Evolutionary conservation across 768 basidiomycete species (phyloP), one percentile per base, ranked within the genome.

Genomic region (Clavaria fumosa): DNA sequence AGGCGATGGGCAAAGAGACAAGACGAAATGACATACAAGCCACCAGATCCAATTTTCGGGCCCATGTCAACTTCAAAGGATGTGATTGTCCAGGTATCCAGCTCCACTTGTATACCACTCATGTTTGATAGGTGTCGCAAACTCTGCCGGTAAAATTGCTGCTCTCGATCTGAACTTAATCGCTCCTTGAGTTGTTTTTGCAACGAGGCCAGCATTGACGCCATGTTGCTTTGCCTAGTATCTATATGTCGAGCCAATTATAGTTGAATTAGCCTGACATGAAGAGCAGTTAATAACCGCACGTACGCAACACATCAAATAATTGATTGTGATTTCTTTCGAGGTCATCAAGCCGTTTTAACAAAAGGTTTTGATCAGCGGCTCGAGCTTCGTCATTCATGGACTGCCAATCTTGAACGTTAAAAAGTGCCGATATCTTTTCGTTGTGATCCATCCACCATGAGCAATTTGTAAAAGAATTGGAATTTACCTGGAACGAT

Each of bases 51-150:
- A 24, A 53, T 52, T 31, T 42, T 31, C 4, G 35, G 37, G 5
- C 47, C 47, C 31, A 47, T 33, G 3, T 52, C 53, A 9, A 55
- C 49, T 11, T 55, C 53, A 22, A 51, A 48, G 3, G 48, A 41
- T 21, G 49, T 49, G 24, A 55, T 49, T 5, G 44, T 45, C 53
- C 53, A 55, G 15, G 40, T 39, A 7, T 46, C 41, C 11, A 45
- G 31, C 9, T 47, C 37, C 2, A 44, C 46, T 5, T 37, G 41
- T 39, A 39, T 35, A 15, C 49, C 47, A 17, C 47, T 50, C 17
- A 39, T 41, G n/a, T 41, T 44, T 21, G 39, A 18, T 12, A 52
- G 37, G 36, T 47, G 44, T 7, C 38, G 33, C 7, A 52, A 38
- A 32, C 45, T 49, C 17, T 38, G 42, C 7, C 33, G 39, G 14